Base-by-base conservation (phyloP, 148 eudicot genomes). In the Fagopyrum esculentum region DNA sequence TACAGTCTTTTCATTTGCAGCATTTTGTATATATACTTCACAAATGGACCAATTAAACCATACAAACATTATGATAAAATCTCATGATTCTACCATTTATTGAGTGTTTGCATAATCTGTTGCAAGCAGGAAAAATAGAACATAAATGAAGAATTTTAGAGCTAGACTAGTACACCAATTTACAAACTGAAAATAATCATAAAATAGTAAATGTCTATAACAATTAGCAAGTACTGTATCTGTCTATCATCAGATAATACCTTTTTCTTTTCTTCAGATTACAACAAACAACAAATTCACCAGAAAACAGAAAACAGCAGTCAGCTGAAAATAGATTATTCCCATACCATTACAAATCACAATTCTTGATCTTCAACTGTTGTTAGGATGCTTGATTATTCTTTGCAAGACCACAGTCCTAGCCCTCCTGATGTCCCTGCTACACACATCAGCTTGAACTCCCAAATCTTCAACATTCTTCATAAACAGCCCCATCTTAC, bases 331-430 rank as follows among this genome's bases (percentile, higher is more conserved):
- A 66, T 46, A 40, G 15, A 57, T 17, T 17, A 63, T 63, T 30
- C 69, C 73, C 50, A 70, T 2, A 48, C 15, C 2, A 71, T 71
- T 19, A 30, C 66, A 60, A 11, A 12, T 13, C n/a, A 6, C 5
- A 13, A 35, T 66, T 35, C 57, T 1, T 26, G 6, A 9, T 13
- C 7, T 74, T 88, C 80, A 83, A 1, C 68, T 11, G 76, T 81
- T 78, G 77, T 83, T 83, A 30, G 90, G 96, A 49, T 83, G 91
- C 73, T 89, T 94, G 78, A 94, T 94, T 82, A 94, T 94, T 83
- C 98, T 90, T 71, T 94, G 98, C 68, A 94, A 80, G 51, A 94
- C 89, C 51, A 94, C 98, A 71, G 97, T 94, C 78, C 98, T 94
- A 0, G 97, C 98, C 70, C 92, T 82, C 16, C 98, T 85, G 78